Percentiles rank a stretch among this genome's conserved stretches.
Evolutionary conservation across 176 grass and related monocot species (phyloP).

Genomic region (Avena atlantica): DNA sequence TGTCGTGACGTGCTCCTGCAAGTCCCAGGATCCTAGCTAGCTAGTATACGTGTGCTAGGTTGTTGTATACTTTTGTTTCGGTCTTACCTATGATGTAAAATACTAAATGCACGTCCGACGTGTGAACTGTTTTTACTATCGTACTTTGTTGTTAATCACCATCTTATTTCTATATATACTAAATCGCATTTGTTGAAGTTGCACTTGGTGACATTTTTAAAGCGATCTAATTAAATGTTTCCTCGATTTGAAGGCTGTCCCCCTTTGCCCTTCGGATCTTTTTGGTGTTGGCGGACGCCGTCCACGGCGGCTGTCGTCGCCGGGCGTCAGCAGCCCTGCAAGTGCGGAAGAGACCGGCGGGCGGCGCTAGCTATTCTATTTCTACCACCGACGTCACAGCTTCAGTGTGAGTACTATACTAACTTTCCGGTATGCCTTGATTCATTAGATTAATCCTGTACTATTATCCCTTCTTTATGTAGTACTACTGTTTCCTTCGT

Average conservation of each 20-base stretch:
- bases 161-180: too few species aligned
- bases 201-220: too few species aligned
- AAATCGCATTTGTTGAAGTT: too few species aligned
- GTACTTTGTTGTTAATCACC: too few species aligned
- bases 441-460: neutral
- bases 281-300: neutral
- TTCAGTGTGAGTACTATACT: neutral
- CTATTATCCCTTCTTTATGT: neutral
- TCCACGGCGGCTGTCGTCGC: neutral
- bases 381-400: slow-evolving; percentile 25
- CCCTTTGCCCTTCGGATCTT: neutral
- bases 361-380: neutral
- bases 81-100: too few species aligned
- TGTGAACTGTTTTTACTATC: too few species aligned
- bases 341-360: neutral
- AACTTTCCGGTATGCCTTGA: neutral
- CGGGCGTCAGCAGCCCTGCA: neutral
- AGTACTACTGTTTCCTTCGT: too few species aligned
- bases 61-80: too few species aligned
- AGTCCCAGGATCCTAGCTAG: too few species aligned
- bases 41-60: too few species aligned
- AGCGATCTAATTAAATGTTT: neutral
- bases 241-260: neutral
- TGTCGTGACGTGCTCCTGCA: too few species aligned
- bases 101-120: too few species aligned